phyloP scores from a whole-genome alignment of 2,329 filamentous ascomycete genomes.

The Curvularia eragrostidis region DNA sequence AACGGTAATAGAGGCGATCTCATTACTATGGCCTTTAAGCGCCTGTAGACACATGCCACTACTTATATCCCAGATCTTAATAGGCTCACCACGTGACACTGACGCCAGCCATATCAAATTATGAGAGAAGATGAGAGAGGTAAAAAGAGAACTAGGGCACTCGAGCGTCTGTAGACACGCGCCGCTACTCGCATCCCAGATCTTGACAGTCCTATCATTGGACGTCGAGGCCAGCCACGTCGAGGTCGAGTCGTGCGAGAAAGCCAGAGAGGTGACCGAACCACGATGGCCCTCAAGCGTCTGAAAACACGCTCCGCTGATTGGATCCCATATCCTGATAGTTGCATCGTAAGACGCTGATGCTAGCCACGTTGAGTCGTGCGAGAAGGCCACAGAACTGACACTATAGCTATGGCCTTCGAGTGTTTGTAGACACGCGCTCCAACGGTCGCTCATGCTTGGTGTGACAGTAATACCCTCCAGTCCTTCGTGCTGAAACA shows the following conservation, averaged over 20 bases:
- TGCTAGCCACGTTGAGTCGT: constrained; percentile 7
- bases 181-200: neutral
- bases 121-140: neutral
- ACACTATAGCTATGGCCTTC: neutral
- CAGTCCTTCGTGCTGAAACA: neutral
- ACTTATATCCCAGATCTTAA: neutral
- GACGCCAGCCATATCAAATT: neutral
- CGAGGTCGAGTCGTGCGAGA: constrained; percentile 18
- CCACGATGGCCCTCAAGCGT: constrained; percentile 26
- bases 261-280: constrained; percentile 15
- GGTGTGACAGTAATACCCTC: neutral
- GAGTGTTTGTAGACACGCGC: constrained; percentile 15
- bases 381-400: neutral
- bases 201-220: neutral
- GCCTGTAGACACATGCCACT: constrained; percentile 14
- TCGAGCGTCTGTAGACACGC: neutral
- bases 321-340: neutral
- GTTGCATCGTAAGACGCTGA: constrained; percentile 9
- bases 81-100: neutral
- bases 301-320: constrained; percentile 10
- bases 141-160: no score
- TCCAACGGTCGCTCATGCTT: neutral
- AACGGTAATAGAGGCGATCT: neutral
- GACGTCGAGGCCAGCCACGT: neutral
- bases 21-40: neutral